Percentiles rank a stretch among this genome's conserved stretches.
These are phyloP conservation scores for Aspergillus wentii DNA, from an alignment of 495 filamentous ascomycete genomes.

Conservation along the genomic window DNA sequence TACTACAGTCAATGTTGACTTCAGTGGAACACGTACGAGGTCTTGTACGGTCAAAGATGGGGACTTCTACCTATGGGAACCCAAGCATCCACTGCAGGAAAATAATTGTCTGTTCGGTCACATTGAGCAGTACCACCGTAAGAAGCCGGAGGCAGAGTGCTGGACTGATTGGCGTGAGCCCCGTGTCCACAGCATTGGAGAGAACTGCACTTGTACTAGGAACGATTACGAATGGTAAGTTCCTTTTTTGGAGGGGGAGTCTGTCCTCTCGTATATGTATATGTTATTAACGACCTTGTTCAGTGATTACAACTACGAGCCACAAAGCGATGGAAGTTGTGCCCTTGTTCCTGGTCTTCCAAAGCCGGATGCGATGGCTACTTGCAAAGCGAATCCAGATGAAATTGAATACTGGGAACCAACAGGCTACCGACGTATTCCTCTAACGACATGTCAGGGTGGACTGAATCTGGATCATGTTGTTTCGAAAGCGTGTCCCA, in stretches of 20 bases:
- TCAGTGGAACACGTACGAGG: conserved; percentile 65
- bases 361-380: conserved; percentile 58
- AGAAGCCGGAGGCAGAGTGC: conserved; percentile 67
- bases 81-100: conserved; percentile 68
- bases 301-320: conserved; percentile 93
- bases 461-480: conserved; percentile 67
- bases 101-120: conserved; percentile 90
- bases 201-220: conserved; percentile 76
- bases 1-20: conserved; percentile 78
- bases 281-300: conserved; percentile 11
- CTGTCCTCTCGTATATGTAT: background rate
- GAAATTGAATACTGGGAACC: conserved; percentile 69
- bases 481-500: conserved; percentile 57
- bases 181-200: conserved; percentile 53
- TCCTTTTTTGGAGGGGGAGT: no score
- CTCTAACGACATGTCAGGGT: conserved; percentile 76
- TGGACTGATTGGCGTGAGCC: conserved; percentile 73
- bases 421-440: conserved; percentile 88
- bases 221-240: conserved; percentile 92
- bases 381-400: conserved; percentile 64
- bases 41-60: conserved; percentile 63
- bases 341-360: conserved; percentile 62
- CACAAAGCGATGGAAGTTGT: conserved; percentile 70
- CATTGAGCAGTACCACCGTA: conserved; percentile 82
- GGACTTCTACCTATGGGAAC: conserved; percentile 81